Percentiles rank a stretch among this genome's conserved stretches.
These are phyloP conservation scores for Aphanomyces astaci DNA, from an alignment of 352 stramenopile genomes.

Conservation along the genomic window DNA sequence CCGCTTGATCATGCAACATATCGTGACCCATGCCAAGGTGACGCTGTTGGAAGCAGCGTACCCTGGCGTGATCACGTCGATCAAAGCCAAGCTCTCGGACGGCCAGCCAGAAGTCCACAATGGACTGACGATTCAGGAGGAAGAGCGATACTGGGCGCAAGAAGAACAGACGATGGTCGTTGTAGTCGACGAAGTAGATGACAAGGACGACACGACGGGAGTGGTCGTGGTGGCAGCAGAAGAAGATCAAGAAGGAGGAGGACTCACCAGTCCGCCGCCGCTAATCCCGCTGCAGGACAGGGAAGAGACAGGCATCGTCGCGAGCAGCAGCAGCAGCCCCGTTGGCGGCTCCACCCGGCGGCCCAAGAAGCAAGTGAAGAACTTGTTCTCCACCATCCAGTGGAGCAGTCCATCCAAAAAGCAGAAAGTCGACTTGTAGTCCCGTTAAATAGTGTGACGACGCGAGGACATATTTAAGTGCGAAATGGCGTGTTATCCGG, in stretches of 20 bases:
- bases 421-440: slow-evolving; percentile 10
- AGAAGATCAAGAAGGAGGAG: neutral
- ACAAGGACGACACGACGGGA: neutral
- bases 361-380: neutral
- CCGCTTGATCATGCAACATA: slow-evolving; percentile 57
- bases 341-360: neutral
- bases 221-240: neutral
- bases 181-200: slow-evolving; percentile 12
- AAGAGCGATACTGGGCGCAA: slow-evolving; percentile 75
- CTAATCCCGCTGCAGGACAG: slow-evolving; percentile 17
- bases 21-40: slow-evolving; percentile 25
- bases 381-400: slow-evolving; percentile 4
- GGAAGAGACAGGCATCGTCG: slow-evolving; percentile 16
- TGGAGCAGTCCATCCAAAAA: slow-evolving; percentile 12
- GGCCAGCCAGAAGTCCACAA: neutral
- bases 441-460: slow-evolving; percentile 13
- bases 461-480: too few species aligned
- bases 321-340: too few species aligned
- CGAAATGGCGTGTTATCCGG: neutral
- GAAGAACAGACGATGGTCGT: slow-evolving; percentile 37
- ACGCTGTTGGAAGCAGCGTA: neutral
- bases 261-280: neutral
- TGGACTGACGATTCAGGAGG: slow-evolving; percentile 45
- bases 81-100: slow-evolving; percentile 7
- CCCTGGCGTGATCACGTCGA: slow-evolving; percentile 9